Evolutionary conservation across 371 early-diverging fungal species (phyloP), one percentile per base, ranked within the genome.

Genomic region (Syncephalastrum monosporum): DNA sequence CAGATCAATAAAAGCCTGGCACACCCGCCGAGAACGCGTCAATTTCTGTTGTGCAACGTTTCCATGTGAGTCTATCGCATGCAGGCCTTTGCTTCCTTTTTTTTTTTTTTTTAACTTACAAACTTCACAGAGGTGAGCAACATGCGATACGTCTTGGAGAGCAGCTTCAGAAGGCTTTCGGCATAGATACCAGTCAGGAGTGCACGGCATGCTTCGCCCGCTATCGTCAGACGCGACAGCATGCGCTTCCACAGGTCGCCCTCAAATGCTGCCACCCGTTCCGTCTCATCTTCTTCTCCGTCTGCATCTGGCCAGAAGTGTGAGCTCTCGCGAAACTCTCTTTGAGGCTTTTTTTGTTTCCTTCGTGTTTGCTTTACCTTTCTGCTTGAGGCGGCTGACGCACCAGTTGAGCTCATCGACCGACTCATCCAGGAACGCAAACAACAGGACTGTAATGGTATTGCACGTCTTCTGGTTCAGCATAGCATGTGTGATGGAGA

Each of bases 351-450:
- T n/a, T n/a, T n/a, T n/a, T n/a, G n/a, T n/a, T n/a, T n/a, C n/a
- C n/a, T n/a, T n/a, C n/a, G n/a, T n/a, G n/a, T 50, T 50, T 33
- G 33, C 14, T 48, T 60, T 63, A 71, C 71, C 64, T 38, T 53
- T 60, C 5, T 63, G 43, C 53, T 73, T 74, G 16, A 82, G 54
- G 17, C 69, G 56, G 17, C 63, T 59, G 19, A 79, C 61, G 27
- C 70, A 61, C 82, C 82, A 79, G 1, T 65, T 70, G 42, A 82
- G 52, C 46, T 78, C 77, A 54, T 78, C 80, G 47, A 60, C 63
- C 1, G 67, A 65, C 1, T 69, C 55, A 24, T 79, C 79, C 17
- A 74, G 45, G 25, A 75, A 76, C 5, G 65, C 54, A 17, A 82
- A 61, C n/a, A 77, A 23, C 16, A 63, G 65, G 3, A 55, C 45